A percentile compares a stretch with the other conserved stretches of the same genome.
These are phyloP conservation scores for Dendrocalamus sinicus DNA, from an alignment of 176 grass and related monocot species.

Conservation along the genomic window DNA sequence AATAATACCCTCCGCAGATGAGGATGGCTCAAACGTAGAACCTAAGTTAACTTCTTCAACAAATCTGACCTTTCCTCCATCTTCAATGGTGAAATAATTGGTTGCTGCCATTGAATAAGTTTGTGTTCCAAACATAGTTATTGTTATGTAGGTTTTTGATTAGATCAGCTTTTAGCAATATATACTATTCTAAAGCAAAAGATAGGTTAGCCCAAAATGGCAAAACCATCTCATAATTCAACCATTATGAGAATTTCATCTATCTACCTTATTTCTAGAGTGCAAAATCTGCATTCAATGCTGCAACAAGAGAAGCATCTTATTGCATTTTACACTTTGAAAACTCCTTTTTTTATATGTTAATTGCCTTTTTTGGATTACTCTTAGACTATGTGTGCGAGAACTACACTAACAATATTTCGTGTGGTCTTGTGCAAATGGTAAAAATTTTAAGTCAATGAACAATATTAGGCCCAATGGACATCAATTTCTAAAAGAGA, in stretches of 20 bases:
- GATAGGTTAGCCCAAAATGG: not conserved
- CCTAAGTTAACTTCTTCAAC: conserved; percentile 30
- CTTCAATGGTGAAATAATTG: conserved; percentile 76
- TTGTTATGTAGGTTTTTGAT: not conserved
- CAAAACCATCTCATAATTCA: not conserved
- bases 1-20: conserved; percentile 34
- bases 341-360: not conserved
- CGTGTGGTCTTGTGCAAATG: conserved; percentile 43
- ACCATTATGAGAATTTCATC: not conserved
- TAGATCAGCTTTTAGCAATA: not conserved
- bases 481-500: conserved; percentile 73
- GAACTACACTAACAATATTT: conserved; percentile 7
- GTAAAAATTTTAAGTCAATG: conserved; percentile 73
- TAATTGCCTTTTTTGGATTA: conserved; percentile 6
- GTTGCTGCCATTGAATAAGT: conserved; percentile 83
- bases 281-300: not conserved
- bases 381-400: not conserved
- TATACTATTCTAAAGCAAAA: not conserved
- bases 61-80: conserved; percentile 61
- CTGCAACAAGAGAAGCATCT: conserved; percentile 3
- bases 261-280: conserved; percentile 2
- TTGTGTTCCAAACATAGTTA: conserved; percentile 5
- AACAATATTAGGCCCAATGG: conserved; percentile 65
- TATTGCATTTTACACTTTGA: conserved; percentile 21
- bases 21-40: conserved; percentile 26